Evolutionary conservation across 148 eudicot species (phyloP), one percentile per base, ranked within the genome.

Genomic region (Vaccinium macrocarpon): DNA sequence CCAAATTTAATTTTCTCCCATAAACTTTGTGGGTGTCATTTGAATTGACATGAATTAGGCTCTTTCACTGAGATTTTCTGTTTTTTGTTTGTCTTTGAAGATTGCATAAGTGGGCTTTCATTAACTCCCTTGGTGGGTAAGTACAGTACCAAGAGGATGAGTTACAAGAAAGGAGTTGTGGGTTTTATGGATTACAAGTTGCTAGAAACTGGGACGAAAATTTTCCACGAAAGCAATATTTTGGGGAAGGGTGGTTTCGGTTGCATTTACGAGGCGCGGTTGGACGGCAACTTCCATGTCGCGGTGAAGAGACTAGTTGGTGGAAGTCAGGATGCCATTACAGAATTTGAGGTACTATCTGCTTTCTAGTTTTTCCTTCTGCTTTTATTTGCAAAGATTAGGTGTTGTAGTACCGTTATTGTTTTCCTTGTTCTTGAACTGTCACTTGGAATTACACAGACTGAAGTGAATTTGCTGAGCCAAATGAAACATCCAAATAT

Each of bases 181-280:
- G 42, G 82, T 64, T 56, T 73, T 19, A 86, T 93, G 90, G 95
- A 93, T 78, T 90, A 93, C 74, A 90, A 91, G 82, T 53, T 87
- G 73, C 82, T 93, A 50, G 95, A 93, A 88, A 79, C 86, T 21
- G 91, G 92, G 7, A 91, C 95, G 1, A 84, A 53, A 46, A 85
- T 83, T 83, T 93, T 93, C 25, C 56, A 88, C 11, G 91, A 93
- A 78, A 80, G 82, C 79, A 90, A 90, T 81, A 85, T 91, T 5
- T 52, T 93, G 71, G 93, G 94, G 55, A 89, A 82, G 46, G 93
- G 94, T 46, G 94, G 93, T 76, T 93, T 93, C 29, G 95, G 95
- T 52, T 82, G 91, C 64, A 93, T 91, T 13, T 93, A 93, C 85
- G 90, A 88, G 88, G 95, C 91, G 51, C 81, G 78, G 73, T 88